These are phyloP conservation scores for Parasitella parasitica DNA, from an alignment of 371 early-diverging fungal species.

Conservation along the genomic window DNA sequence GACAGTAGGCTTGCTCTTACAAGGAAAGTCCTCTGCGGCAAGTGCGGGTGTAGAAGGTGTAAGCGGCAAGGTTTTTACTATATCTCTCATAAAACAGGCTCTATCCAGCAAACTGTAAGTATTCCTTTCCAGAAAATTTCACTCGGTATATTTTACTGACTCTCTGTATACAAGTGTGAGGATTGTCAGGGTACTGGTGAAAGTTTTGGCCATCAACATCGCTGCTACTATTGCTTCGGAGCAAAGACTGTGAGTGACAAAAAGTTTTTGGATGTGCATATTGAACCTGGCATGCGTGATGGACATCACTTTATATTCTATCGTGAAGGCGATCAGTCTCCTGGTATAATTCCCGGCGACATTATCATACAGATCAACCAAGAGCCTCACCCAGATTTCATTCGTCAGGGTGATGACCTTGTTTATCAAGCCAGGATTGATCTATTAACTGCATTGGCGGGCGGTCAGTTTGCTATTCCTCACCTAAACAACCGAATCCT, in stretches of 20 bases:
- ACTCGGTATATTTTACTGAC: too few species aligned
- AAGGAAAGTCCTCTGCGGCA: conserved; percentile 80
- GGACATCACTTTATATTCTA: conserved; percentile 91
- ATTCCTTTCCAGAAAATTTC: too few species aligned
- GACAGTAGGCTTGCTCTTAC: conserved; percentile 87
- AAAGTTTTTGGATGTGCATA: conserved; percentile 83
- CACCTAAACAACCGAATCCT: conserved; percentile 90
- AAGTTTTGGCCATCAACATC: conserved; percentile 82
- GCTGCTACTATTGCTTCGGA: conserved; percentile 88
- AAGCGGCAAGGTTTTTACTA: conserved; percentile 84
- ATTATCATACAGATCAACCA: conserved; percentile 90
- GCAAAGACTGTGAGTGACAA: conserved; percentile 76
- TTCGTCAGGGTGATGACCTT: conserved; percentile 88
- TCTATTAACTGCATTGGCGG: conserved; percentile 91
- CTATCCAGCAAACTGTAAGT: conserved; percentile 75
- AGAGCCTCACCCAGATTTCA: conserved; percentile 82
- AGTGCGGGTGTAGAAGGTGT: conserved; percentile 88
- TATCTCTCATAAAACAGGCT: too few species aligned
- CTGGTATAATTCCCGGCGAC: conserved; percentile 76
- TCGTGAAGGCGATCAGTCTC: conserved; percentile 90
- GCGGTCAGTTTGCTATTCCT: conserved; percentile 84
- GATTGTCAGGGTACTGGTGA: conserved; percentile 90
- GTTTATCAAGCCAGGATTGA: conserved; percentile 83
- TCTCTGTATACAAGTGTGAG: conserved; percentile 58
- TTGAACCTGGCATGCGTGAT: conserved; percentile 94